Evolutionary conservation across 208 protist species (phyloP), one percentile per base, ranked within the genome.

Genomic region (Borovskyia barvae): DNA sequence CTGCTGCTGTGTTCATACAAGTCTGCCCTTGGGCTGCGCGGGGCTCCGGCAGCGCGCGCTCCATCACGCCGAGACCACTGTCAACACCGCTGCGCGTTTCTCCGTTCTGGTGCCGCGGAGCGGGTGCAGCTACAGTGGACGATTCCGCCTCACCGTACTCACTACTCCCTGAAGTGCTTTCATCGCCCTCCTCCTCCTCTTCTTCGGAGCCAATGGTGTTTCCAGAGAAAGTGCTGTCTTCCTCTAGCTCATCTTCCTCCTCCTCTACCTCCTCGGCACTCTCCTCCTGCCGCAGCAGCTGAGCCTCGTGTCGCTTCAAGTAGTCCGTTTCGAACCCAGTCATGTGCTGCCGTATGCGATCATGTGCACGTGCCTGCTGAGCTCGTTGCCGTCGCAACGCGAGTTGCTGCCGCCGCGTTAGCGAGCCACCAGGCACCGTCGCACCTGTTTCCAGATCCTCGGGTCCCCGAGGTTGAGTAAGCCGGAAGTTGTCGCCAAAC

Each of bases 301-400:
- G 53, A 2, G 69, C 53, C 49, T 80, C 74, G 28, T 75, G 30
- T 6, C 48, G 45, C 0, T 11, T 36, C 1, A 80, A 42, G 20
- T 47, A 67, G 17, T 52, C 68, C 36, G 47, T 30, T 20, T 79
- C 72, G 25, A 71, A 79, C 35, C 61, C 68, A 19, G 58, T 33
- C 60, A 74, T 60, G 49, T 79, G 66, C 9, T 26, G 50, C 15
- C 39, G 41, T 49, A 74, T 57, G 11, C 64, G 65, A 15, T 63
- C 22, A 8, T 52, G 61, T 30, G 62, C 48, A 0, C 64, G 64
- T 12, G 24, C 40, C 64, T 61, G 41, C 12, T 39, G 47, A 4
- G 46, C 55, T n/a, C n/a, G n/a, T 26, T 40, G 28, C 54, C 47
- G 29, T 4, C 37, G 37, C 36, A 17, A 41, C 41, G 49, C 55